Percentiles rank a stretch among this genome's conserved stretches.
Conservation (phyloP, 2,329 filamentous ascomycete species). For the Aurifilum marmelostoma region DNA sequence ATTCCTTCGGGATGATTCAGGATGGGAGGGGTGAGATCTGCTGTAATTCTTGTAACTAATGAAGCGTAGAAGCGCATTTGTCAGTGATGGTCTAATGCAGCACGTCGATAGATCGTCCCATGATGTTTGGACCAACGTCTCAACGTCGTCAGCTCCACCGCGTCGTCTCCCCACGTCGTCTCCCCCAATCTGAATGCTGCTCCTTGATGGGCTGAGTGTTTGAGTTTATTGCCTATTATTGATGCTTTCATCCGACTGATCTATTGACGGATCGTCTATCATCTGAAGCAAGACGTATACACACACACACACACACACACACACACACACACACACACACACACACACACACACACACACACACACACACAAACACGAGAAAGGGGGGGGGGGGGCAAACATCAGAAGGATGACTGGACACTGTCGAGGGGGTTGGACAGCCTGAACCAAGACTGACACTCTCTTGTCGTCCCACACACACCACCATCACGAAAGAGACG, state of each 20-base stretch:
- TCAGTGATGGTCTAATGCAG: background rate
- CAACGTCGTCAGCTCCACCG: background rate
- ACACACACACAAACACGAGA: too few species aligned
- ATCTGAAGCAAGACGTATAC: too few species aligned
- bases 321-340: too few species aligned
- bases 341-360: too few species aligned
- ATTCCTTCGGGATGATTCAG: background rate
- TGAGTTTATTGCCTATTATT: background rate
- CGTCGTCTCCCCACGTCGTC: background rate
- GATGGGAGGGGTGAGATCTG: background rate
- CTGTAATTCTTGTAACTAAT: background rate
- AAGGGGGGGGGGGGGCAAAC: too few species aligned
- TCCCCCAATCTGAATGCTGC: too few species aligned
- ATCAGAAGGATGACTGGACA: background rate
- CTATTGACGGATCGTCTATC: background rate
- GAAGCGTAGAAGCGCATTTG: background rate
- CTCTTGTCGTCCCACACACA: background rate
- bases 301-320: too few species aligned
- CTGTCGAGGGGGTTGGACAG: background rate
- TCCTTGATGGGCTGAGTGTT: background rate
- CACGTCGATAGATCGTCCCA: background rate
- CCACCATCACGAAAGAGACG: background rate
- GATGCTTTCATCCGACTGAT: background rate
- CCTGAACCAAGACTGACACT: too few species aligned
- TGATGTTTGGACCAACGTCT: too few species aligned